These are phyloP conservation scores for Boechera divaricarpa DNA, from an alignment of 345 rosid genomes.

Conservation along the genomic window DNA sequence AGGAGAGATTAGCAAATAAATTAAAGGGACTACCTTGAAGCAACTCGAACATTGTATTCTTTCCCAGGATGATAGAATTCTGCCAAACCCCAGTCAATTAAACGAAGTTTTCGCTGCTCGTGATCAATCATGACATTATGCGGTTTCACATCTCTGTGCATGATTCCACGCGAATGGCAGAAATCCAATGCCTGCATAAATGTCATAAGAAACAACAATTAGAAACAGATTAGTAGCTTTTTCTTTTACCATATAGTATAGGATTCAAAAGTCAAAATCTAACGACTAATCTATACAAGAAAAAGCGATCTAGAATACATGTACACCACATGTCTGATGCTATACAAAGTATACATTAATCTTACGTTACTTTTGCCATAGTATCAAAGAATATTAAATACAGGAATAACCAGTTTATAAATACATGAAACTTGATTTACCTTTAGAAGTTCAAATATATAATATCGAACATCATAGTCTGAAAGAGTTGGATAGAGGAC, in stretches of 20 bases:
- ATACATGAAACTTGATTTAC: slow-evolving; percentile 40
- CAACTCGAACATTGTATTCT: slow-evolving; percentile 97
- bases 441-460: slow-evolving; percentile 88
- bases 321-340: background rate
- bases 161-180: slow-evolving; percentile 98
- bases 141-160: slow-evolving; percentile 99
- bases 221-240: background rate
- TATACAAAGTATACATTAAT: background rate
- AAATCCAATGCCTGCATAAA: slow-evolving; percentile 86
- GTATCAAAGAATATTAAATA: background rate
- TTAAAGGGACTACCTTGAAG: slow-evolving; percentile 70
- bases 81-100: slow-evolving; percentile 99
- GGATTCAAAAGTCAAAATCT: background rate
- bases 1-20: slow-evolving; percentile 6
- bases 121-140: slow-evolving; percentile 99
- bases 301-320: background rate
- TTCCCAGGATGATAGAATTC: slow-evolving; percentile 98
- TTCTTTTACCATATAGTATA: background rate
- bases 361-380: background rate
- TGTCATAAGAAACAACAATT: background rate
- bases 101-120: slow-evolving; percentile 89
- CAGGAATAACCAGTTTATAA: background rate
- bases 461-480: slow-evolving; percentile 87
- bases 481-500: slow-evolving; percentile 90
- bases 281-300: too few relatives aligned